These are phyloP conservation scores for Juncus effusus DNA, from an alignment of 176 grass and related monocot species.

Conservation along the genomic window DNA sequence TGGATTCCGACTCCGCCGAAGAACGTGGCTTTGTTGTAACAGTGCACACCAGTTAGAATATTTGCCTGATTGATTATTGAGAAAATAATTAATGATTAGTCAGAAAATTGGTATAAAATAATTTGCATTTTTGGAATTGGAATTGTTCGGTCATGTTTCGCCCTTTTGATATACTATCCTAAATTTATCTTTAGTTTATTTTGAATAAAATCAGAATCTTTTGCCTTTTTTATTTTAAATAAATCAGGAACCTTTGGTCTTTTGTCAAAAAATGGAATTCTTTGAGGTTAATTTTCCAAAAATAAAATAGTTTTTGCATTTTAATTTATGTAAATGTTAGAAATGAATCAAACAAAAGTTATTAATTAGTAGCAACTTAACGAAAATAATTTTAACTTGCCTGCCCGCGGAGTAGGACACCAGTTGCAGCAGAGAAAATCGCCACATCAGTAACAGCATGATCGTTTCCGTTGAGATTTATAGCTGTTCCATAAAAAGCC, in stretches of 20 bases:
- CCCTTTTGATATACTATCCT: no score
- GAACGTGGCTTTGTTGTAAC: slow-evolving; percentile 46
- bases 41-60: slow-evolving; percentile 40
- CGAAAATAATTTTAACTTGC: background rate
- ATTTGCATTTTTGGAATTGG: background rate
- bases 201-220: no score
- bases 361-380: background rate
- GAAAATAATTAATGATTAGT: background rate
- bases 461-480: slow-evolving; percentile 39
- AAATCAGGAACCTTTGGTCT: no score
- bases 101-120: background rate
- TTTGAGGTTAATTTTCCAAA: no score
- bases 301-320: no score
- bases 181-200: no score
- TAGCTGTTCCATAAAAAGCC: slow-evolving; percentile 37
- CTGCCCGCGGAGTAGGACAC: slow-evolving; percentile 37
- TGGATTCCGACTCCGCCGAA: slow-evolving; percentile 39
- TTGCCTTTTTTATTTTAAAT: no score
- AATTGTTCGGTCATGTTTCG: no score
- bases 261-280: no score
- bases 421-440: slow-evolving; percentile 42
- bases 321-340: no score
- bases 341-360: no score
- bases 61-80: slow-evolving; percentile 26
- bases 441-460: slow-evolving; percentile 42